Conservation (phyloP, 306 rosid genomes). For the Acacia acuminata region DNA sequence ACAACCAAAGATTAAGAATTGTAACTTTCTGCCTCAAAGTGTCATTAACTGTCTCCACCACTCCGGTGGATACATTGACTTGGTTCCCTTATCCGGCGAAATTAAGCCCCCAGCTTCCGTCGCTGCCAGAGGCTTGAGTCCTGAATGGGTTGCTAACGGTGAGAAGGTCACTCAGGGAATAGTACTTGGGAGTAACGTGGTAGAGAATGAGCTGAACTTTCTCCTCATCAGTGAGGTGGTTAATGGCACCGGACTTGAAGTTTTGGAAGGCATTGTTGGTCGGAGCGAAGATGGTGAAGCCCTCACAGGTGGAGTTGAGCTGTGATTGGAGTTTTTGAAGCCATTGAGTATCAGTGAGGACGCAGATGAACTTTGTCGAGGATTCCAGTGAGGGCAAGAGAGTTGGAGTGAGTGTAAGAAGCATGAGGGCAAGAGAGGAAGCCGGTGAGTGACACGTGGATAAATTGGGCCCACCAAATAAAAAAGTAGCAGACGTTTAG, state of each 20-base stretch:
- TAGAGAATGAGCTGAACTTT: conserved; percentile 60
- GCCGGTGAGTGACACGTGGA: too few relatives aligned
- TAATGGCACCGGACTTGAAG: conserved; percentile 65
- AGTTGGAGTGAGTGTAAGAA: too few relatives aligned
- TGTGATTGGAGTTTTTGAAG: conserved; percentile 53
- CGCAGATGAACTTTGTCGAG: too few relatives aligned
- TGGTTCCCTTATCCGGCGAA: conserved; percentile 74
- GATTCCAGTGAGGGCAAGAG: too few relatives aligned
- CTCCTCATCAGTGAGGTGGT: conserved; percentile 44
- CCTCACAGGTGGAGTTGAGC: conserved; percentile 61
- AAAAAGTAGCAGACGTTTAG: too few relatives aligned
- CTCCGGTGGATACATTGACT: conserved; percentile 66
- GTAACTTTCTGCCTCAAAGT: conserved; percentile 55
- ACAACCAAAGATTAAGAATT: too few relatives aligned
- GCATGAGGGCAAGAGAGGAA: too few relatives aligned
- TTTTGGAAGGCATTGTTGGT: conserved; percentile 81
- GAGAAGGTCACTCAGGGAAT: conserved; percentile 41
- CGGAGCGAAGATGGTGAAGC: conserved; percentile 75
- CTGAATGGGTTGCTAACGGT: conserved; percentile 82
- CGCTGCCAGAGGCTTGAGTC: conserved; percentile 48
- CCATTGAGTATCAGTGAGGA: conserved; percentile 53
- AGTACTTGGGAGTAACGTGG: conserved; percentile 69
- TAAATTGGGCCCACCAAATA: too few relatives aligned
- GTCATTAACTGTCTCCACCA: conserved; percentile 57
- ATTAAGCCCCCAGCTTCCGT: conserved; percentile 67